Evolutionary conservation across 371 early-diverging fungal species (phyloP).

Genomic region (Smittium culicis): DNA sequence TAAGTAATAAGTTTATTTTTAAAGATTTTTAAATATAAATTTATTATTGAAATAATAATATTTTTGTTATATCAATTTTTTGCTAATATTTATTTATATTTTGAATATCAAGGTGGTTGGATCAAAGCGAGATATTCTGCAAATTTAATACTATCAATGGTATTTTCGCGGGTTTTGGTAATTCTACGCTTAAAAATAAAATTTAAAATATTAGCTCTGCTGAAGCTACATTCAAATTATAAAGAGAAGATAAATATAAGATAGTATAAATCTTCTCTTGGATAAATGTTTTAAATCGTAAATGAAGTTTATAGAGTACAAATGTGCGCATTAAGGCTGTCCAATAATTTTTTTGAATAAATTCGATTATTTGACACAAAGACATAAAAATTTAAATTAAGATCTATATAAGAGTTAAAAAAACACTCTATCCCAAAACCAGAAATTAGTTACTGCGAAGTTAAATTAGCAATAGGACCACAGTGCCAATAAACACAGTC

Average conservation of each 20-base stretch:
- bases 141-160: neutral
- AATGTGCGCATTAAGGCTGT: neutral
- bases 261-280: neutral
- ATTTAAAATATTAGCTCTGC: neutral
- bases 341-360: neutral
- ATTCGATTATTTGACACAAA: neutral
- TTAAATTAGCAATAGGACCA: neutral
- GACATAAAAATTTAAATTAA: neutral
- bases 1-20: neutral
- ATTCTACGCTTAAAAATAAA: neutral
- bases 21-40: no score
- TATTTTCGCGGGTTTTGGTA: neutral
- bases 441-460: neutral
- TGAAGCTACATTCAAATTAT: neutral
- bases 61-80: neutral
- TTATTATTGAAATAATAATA: no score
- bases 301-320: neutral
- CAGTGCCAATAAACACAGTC: neutral
- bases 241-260: neutral
- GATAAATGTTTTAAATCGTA: neutral
- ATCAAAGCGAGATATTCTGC: neutral
- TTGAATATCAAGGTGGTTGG: neutral
- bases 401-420: neutral
- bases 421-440: neutral
- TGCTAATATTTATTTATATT: neutral